phyloP scores from a whole-genome alignment of 2,329 filamentous ascomycete genomes.

The Cryphonectria parasitica region DNA sequence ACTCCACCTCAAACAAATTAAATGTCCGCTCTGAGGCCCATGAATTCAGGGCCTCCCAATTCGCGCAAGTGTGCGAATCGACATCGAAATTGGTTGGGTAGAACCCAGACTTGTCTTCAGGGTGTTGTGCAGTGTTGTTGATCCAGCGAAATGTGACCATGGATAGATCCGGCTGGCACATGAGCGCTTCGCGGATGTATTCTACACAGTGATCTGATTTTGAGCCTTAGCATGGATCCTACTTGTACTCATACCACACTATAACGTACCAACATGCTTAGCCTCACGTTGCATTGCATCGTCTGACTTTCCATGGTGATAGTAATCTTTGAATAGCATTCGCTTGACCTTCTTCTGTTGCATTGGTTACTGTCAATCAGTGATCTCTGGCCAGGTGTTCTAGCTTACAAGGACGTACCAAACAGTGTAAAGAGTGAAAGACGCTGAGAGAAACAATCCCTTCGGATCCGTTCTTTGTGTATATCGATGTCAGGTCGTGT shows the following conservation, averaged over 20 bases:
- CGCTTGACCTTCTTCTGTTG: not conserved
- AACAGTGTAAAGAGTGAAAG: not conserved
- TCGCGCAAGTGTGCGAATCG: not conserved
- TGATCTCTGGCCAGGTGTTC: no score
- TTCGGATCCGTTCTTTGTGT: not conserved
- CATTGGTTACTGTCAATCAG: not conserved
- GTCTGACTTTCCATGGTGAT: not conserved
- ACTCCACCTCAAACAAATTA: not conserved
- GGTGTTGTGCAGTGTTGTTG: conserved; percentile 4
- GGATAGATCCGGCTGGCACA: conserved; percentile 2
- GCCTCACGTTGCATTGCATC: not conserved
- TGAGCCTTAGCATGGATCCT: not conserved
- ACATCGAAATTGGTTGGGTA: not conserved
- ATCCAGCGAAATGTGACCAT: not conserved
- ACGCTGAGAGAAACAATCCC: not conserved
- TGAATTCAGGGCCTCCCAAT: not conserved
- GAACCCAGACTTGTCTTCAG: not conserved
- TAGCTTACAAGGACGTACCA: not conserved
- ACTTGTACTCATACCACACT: not conserved
- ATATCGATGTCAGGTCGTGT: not conserved
- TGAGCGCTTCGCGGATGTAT: not conserved
- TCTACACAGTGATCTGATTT: not conserved
- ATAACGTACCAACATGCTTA: not conserved
- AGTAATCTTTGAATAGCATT: not conserved
- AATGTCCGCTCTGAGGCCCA: not conserved